Evolutionary conservation across 176 grass and related monocot species (phyloP).

Genomic region (Ampelocalamus luodianensis): DNA sequence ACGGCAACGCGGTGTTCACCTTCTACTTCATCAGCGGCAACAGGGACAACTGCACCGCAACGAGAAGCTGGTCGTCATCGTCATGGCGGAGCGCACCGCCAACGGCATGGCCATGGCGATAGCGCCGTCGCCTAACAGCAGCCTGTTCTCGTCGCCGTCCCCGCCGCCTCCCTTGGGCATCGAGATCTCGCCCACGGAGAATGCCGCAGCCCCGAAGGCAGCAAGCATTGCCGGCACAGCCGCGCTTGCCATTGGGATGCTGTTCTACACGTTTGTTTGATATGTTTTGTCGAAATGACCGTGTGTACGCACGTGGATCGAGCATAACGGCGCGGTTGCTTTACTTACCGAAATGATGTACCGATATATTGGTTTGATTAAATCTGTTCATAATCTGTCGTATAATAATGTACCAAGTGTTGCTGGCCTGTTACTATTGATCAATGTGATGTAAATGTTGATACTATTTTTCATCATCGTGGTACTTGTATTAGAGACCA

Average conservation of each 20-base stretch:
- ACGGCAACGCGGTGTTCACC: slow-evolving; percentile 87
- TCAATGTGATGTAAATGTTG: background rate
- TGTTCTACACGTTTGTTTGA: slow-evolving; percentile 64
- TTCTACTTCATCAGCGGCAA: slow-evolving; percentile 95
- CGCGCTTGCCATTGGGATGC: slow-evolving; percentile 43
- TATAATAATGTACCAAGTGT: slow-evolving; percentile 14
- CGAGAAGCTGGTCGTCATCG: slow-evolving; percentile 79
- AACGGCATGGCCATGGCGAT: slow-evolving; percentile 13
- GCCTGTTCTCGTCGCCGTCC: slow-evolving; percentile 16
- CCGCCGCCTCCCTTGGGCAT: slow-evolving; percentile 46
- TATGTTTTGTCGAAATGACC: slow-evolving; percentile 8
- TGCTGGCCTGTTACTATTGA: background rate
- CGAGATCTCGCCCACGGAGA: slow-evolving; percentile 46
- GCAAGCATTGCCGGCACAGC: slow-evolving; percentile 48
- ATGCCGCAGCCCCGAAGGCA: slow-evolving; percentile 41
- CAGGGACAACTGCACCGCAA: slow-evolving; percentile 73
- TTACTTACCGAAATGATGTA: background rate
- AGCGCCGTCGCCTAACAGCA: slow-evolving; percentile 33
- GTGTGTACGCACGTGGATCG: background rate
- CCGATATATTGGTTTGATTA: background rate
- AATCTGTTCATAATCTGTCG: background rate
- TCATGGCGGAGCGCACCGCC: slow-evolving; percentile 55
- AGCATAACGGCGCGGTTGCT: background rate
- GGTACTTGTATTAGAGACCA: too few relatives aligned
- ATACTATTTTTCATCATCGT: too few relatives aligned